Evolutionary conservation across 2,329 filamentous ascomycete species (phyloP), one percentile per base, ranked within the genome.

Genomic region (Fusarium graminum): DNA sequence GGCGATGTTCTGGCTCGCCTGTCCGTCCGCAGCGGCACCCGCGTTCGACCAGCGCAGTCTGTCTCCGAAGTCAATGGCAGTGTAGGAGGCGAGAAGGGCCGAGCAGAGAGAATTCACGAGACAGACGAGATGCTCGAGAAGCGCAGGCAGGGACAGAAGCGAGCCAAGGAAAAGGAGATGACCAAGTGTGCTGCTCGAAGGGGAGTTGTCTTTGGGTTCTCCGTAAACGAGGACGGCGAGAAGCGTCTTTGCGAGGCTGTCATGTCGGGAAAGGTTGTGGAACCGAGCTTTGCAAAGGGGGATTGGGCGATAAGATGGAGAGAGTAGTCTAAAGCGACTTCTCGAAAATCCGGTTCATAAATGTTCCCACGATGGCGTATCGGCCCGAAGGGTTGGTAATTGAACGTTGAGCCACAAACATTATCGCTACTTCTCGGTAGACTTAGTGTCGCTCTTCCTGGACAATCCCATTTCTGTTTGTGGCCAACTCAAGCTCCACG

Each of bases 181-280:
- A 82, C 90, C 44, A 81, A 85, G 28, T 83, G 84, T n/a, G 88
- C 87, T 0, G 89, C 89, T 3, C 83, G 89, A 68, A 81, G 88
- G 22, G 83, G 82, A 3, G 85, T 85, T 56, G 85, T 85, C 0
- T 87, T 88, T 76, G 85, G 85, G 2, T 81, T 86, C 30, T 52
- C 70, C 4, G 55, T 71, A 0, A 66, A 58, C 2, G 61, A 61
- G 2, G 38, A 42, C n/a, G 65, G 53, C 1, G 56, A 50, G 29
- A 62, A 57, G 17, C 79, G 80, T 55, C 81, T 84, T 65, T 88
- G 85, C 57, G 86, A 89, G 73, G 86, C 85, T 9, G 77, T 88
- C 4, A 87, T 88, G 85, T 79, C 81, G 39, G 85, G 84, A 1
- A 80, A 80, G 42, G 83, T 88, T 5, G 85, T 88, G 1, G 86